Evolutionary conservation across 352 stramenopile species (phyloP), one percentile per base, ranked within the genome.

Genomic region (Blastocystis sp.): DNA sequence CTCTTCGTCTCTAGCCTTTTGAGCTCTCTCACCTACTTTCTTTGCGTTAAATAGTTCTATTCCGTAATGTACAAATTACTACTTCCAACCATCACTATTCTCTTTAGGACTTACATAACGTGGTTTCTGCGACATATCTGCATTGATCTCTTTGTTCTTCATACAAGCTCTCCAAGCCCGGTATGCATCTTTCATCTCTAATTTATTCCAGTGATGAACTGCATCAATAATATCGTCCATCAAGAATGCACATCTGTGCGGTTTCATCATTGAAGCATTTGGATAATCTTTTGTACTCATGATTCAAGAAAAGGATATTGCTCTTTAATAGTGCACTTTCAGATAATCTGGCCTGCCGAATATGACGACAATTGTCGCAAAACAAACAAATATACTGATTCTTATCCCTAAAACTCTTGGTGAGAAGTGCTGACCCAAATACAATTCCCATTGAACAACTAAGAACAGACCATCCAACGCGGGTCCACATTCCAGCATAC

Each of bases 81-180:
- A 40, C 15, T 48, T 7, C 42, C 30, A 42, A 81, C 70, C 70
- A 48, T 81, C 70, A 62, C 62, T 66, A 7, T 81, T 37, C 19
- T 53, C 35, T 30, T 60, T 59, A n/a, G 70, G 70, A 27, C 19
- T 60, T 6, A 88, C 24, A 48, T 88, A 88, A 13, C 24, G 13
- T 30, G 77, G 77, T 24, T 76, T 73, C 35, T 88, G 58, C 4
- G 77, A 33, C 17, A 70, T 6, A 70, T 88, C 77, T 30, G 77
- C 77, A 48, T 88, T 88, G 35, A 88, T 76, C 27, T 88, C 77
- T n/a, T 88, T 40, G n/a, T 88, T 76, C 62, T 88, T 88, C 42
- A 60, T 57, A 42, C 77, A 88, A 42, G 33, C 33, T 37, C 77
- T 35, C 19, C 73, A 70, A 24, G 33, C 30, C 7, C 68, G n/a